These are phyloP conservation scores for Scalesia atractyloides DNA, from an alignment of 129 eudicot genomes.

Conservation along the genomic window DNA sequence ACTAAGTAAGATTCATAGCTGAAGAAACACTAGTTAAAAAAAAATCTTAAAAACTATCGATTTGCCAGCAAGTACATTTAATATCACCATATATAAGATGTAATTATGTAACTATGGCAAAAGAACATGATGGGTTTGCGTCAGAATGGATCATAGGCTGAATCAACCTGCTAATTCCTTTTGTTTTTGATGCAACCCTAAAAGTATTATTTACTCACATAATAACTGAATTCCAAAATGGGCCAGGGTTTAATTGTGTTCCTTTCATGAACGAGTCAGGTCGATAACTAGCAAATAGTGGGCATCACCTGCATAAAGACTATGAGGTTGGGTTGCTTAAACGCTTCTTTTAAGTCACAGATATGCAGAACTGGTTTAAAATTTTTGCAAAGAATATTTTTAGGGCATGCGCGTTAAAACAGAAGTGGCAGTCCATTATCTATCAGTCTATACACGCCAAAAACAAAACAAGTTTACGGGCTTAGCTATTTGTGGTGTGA, in stretches of 20 bases:
- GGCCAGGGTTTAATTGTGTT: background rate
- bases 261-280: background rate
- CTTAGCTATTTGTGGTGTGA: too few relatives aligned
- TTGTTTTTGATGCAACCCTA: background rate
- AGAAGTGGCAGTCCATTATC: too few relatives aligned
- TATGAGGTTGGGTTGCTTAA: background rate
- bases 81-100: background rate
- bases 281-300: slow-evolving; percentile 8
- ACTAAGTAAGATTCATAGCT: background rate
- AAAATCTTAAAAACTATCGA: background rate
- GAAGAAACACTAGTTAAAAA: background rate
- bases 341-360: background rate
- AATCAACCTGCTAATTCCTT: background rate
- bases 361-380: background rate
- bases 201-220: background rate
- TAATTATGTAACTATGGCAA: background rate
- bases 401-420: too few relatives aligned
- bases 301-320: background rate
- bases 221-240: background rate
- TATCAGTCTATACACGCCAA: too few relatives aligned
- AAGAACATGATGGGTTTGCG: background rate
- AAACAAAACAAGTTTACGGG: too few relatives aligned
- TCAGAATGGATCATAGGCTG: background rate
- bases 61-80: background rate
- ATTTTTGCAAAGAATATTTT: background rate